These are phyloP conservation scores for Mucor velutinosus DNA, from an alignment of 371 early-diverging fungal species.

Conservation along the genomic window DNA sequence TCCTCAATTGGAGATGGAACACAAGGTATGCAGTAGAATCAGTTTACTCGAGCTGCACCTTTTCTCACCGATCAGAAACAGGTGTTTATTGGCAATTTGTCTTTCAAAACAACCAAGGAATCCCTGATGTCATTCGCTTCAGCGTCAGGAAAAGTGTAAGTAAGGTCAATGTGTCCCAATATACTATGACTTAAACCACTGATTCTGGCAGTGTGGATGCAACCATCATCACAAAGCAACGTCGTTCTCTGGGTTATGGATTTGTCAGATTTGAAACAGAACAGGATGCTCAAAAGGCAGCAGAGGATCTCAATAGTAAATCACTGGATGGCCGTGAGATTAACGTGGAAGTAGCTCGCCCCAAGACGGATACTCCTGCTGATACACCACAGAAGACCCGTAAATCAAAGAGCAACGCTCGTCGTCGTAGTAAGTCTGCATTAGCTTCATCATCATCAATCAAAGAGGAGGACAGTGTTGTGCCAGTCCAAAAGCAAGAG, in stretches of 20 bases:
- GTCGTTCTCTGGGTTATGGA: conserved; percentile 89
- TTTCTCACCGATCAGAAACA: conserved; percentile 25
- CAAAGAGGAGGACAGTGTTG: background rate
- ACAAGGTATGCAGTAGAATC: background rate
- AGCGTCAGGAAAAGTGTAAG: conserved; percentile 77
- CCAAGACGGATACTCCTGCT: conserved; percentile 30
- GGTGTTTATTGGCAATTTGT: conserved; percentile 95
- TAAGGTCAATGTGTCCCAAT: conserved; percentile 8
- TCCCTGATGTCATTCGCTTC: conserved; percentile 78
- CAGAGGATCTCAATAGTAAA: conserved; percentile 65
- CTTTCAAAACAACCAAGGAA: conserved; percentile 81
- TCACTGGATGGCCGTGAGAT: conserved; percentile 81
- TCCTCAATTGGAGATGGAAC: background rate
- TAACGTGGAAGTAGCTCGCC: conserved; percentile 88
- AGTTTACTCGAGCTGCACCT: background rate
- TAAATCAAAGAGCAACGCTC: conserved; percentile 10
- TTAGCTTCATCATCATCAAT: background rate
- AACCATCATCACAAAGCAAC: conserved; percentile 74
- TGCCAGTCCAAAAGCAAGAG: background rate
- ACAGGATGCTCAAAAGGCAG: conserved; percentile 76
- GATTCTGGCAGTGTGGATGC: conserved; percentile 49
- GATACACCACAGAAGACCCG: background rate
- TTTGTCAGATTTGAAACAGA: conserved; percentile 84
- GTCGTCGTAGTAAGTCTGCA: conserved; percentile 4
- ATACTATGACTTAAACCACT: background rate